A percentile compares a stretch with the other conserved stretches of the same genome.
phyloP scores from a whole-genome alignment of 192 early-diverging fungal genomes.

The Piromyces finnis region DNA sequence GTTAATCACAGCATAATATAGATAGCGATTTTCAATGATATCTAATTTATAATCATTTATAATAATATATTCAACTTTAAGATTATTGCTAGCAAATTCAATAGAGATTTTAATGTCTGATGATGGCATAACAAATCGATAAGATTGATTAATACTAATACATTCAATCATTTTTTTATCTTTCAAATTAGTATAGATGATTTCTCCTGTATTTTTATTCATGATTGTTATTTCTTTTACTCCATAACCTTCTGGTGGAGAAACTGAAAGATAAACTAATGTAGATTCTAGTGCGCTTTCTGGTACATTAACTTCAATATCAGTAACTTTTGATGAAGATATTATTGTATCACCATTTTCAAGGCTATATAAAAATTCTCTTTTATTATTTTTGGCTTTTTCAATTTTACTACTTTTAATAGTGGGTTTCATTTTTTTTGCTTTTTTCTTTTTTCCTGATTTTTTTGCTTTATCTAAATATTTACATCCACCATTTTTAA shows the following conservation, averaged over 20 bases:
- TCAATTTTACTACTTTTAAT: too few relatives aligned
- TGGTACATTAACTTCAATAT: background rate
- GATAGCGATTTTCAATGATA: background rate
- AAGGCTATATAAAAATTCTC: background rate
- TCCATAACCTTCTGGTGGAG: background rate
- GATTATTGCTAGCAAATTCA: background rate
- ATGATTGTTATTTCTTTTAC: background rate
- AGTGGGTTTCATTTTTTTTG: too few relatives aligned
- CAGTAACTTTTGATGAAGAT: background rate
- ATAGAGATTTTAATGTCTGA: background rate
- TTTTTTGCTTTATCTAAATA: background rate
- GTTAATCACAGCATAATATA: background rate
- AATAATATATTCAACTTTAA: background rate
- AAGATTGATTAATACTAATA: background rate
- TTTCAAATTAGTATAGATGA: background rate
- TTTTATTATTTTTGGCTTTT: background rate
- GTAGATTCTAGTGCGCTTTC: background rate
- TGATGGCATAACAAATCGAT: background rate
- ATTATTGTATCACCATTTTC: background rate
- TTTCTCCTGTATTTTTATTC: background rate
- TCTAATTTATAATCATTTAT: background rate
- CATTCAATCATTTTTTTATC: background rate
- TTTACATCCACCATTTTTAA: background rate
- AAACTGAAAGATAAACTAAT: background rate
- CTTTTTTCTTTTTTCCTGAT: too few relatives aligned